Base-by-base conservation (phyloP, 306 rosid genomes). In the Lotus japonicus region DNA sequence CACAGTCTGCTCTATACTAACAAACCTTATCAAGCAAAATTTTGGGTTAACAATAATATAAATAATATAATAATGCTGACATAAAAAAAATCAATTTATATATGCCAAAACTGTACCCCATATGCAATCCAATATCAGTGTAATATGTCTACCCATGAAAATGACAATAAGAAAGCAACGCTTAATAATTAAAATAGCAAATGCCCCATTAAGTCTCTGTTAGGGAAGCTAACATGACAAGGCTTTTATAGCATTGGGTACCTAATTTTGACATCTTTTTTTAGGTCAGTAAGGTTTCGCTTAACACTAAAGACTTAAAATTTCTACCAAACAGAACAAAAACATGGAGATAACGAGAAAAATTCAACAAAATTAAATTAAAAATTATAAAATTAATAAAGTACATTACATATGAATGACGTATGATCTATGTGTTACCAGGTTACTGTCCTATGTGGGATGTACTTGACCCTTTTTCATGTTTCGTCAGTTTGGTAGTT, bases 161-260 rank as follows among this genome's bases (percentile, higher is more conserved):
- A 73, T 2, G 86, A 83, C 83, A 49, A 26, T 2, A 14, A 61
- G 68, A 68, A 45, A 44, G 11, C 39, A 18, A 65, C 31, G 14
- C 36, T 5, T 60, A 33, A 67, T 11, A 6, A n/a, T 70, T 6
- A n/a, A 73, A 70, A 12, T 43, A 41, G 14, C 0, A 16, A 33
- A 31, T 55, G 6, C 31, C 61, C 38, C 61, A 35, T 67, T 9
- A 68, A 83, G 96, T 89, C 90, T 67, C 33, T 74, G 91, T 78
- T 87, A 83, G 91, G 86, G 76, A 80, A 87, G 64, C 94, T 80
- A 89, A 83, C 87, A 80, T 79, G 71, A 82, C 65, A 84, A 76
- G 78, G 68, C 77, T 79, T 81, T 83, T 64, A 51, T 60, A 73
- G 55, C 31, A 71, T 78, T 66, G 33, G 68, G 77, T 68, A 88